phyloP scores from a whole-genome alignment of 768 basidiomycete genomes.

The Lentinula sp. region DNA sequence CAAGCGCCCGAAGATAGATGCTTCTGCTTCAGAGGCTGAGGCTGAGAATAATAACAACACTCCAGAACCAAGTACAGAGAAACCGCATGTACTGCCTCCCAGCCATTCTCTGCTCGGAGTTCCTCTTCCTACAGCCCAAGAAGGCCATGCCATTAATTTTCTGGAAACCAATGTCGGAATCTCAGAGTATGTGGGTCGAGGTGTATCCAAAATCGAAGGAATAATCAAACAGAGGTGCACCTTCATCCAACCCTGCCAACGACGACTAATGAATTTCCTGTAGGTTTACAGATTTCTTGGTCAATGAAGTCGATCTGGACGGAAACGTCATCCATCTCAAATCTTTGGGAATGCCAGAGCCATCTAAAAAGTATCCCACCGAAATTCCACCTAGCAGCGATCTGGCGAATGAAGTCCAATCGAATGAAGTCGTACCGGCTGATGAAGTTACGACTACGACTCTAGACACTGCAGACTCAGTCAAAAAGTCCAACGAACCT shows the following conservation, averaged over 20 bases:
- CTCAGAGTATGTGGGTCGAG: constrained; percentile 72
- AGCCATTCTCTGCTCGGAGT: constrained; percentile 67
- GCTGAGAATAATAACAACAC: background rate
- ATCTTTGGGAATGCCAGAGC: constrained; percentile 65
- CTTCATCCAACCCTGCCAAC: background rate
- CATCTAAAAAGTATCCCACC: constrained; percentile 35
- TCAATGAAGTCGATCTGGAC: constrained; percentile 83
- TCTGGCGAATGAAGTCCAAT: constrained; percentile 3
- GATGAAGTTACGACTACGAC: constrained; percentile 3
- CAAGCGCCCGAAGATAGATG: constrained; percentile 37
- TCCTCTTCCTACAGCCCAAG: constrained; percentile 39
- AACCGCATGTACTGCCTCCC: constrained; percentile 51
- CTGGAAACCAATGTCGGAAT: constrained; percentile 87
- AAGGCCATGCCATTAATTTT: constrained; percentile 50
- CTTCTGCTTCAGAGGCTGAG: constrained; percentile 7
- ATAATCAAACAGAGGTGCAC: constrained; percentile 93
- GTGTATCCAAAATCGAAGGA: constrained; percentile 70
- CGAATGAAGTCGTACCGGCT: background rate
- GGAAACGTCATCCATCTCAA: constrained; percentile 78
- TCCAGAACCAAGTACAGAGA: background rate
- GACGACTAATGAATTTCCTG: constrained; percentile 4
- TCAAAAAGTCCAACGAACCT: constrained; percentile 26
- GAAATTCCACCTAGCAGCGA: constrained; percentile 8
- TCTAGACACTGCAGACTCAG: background rate
- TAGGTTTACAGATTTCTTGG: constrained; percentile 97